Conservation (phyloP, 371 early-diverging fungal species). For the Amoeboaphelidium protococcarum region DNA sequence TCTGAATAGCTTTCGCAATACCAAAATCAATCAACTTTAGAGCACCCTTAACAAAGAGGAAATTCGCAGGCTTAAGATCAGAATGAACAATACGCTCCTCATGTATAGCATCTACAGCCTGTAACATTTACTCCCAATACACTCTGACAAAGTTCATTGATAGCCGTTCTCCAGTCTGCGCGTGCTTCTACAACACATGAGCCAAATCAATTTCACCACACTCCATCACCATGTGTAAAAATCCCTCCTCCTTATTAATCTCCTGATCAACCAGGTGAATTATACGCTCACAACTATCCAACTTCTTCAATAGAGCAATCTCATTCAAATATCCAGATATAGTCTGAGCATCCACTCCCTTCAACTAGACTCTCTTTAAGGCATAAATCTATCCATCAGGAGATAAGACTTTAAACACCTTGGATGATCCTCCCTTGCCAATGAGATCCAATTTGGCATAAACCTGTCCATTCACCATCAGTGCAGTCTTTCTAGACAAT, state of each 20-base stretch:
- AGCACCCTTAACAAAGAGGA: slow-evolving; percentile 46
- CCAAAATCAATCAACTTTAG: slow-evolving; percentile 96
- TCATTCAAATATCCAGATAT: slow-evolving; percentile 54
- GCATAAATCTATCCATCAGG: slow-evolving; percentile 40
- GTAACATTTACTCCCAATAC: slow-evolving; percentile 76
- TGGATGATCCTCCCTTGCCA: slow-evolving; percentile 68
- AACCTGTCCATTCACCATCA: slow-evolving; percentile 23
- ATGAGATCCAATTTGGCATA: slow-evolving; percentile 30
- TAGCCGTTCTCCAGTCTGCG: slow-evolving; percentile 16
- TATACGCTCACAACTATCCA: slow-evolving; percentile 32
- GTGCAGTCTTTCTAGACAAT: neutral
- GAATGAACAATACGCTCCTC: slow-evolving; percentile 65
- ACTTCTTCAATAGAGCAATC: slow-evolving; percentile 35
- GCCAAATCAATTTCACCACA: slow-evolving; percentile 81
- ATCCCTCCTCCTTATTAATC: slow-evolving; percentile 22
- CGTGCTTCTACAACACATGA: slow-evolving; percentile 26
- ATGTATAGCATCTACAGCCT: slow-evolving; percentile 70
- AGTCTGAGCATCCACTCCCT: slow-evolving; percentile 28
- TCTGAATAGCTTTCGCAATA: slow-evolving; percentile 77
- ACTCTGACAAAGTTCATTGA: slow-evolving; percentile 39
- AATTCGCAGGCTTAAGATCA: slow-evolving; percentile 92
- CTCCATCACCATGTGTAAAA: slow-evolving; percentile 58
- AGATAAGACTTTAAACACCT: slow-evolving; percentile 62
- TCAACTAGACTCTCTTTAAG: slow-evolving; percentile 54
- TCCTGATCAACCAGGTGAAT: slow-evolving; percentile 53